These are phyloP conservation scores for Collybia nuda DNA, from an alignment of 768 basidiomycete species.

Conservation along the genomic window DNA sequence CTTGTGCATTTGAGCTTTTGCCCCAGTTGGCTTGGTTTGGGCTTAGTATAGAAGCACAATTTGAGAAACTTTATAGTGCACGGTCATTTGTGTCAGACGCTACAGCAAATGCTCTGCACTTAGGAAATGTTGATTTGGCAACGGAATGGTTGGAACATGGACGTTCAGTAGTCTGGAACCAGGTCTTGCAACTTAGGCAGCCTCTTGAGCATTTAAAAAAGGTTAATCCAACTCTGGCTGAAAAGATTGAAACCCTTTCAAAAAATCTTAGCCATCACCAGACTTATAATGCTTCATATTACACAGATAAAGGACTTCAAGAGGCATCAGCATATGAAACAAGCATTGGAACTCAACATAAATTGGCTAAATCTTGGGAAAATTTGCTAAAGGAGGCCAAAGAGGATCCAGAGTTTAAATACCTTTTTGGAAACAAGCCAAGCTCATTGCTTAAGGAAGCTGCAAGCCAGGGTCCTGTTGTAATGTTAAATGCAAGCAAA, in stretches of 20 bases:
- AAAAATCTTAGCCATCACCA: not conserved
- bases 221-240: not conserved
- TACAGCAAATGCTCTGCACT: not conserved
- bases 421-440: not conserved
- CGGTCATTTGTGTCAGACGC: not conserved
- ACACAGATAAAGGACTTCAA: not conserved
- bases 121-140: not conserved
- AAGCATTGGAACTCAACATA: not conserved
- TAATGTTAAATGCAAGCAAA: conserved; percentile 1
- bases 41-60: no score
- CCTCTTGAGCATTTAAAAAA: not conserved
- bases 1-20: no score
- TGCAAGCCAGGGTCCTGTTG: not conserved
- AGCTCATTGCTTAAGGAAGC: not conserved
- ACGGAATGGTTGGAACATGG: not conserved
- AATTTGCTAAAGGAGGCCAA: not conserved
- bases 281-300: not conserved
- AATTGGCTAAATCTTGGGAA: not conserved
- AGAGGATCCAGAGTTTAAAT: not conserved
- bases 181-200: not conserved
- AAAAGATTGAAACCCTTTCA: not conserved
- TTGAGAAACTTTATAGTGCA: no score
- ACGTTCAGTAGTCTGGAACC: not conserved
- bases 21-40: no score
- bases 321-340: not conserved